Conservation (phyloP, 805 yeast species). For the Candida berthetii region DNA sequence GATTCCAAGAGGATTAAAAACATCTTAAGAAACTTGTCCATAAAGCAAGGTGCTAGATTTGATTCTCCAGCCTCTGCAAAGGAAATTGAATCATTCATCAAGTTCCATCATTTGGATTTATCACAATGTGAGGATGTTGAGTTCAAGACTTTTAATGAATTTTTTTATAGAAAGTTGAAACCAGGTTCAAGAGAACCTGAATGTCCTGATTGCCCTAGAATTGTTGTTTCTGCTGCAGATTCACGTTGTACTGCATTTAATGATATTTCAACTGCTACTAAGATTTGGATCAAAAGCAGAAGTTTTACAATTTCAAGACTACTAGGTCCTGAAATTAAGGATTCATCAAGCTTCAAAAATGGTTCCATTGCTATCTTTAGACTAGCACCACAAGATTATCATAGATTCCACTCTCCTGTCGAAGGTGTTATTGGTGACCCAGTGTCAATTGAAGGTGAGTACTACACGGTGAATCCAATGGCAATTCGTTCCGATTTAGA, state of each 20-base stretch:
- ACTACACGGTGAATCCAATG: constrained; percentile 97
- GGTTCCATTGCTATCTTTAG: constrained; percentile 70
- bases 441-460: constrained; percentile 74
- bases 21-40: constrained; percentile 58
- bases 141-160: constrained; percentile 78
- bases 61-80: constrained; percentile 62
- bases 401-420: constrained; percentile 87
- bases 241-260: constrained; percentile 73
- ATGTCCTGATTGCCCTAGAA: constrained; percentile 37
- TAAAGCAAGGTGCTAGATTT: constrained; percentile 81
- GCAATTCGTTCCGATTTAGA: constrained; percentile 84
- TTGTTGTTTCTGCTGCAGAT: constrained; percentile 80
- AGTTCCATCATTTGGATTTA: constrained; percentile 76
- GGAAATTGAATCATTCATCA: constrained; percentile 71
- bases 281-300: constrained; percentile 86
- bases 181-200: constrained; percentile 71
- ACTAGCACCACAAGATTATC: constrained; percentile 96
- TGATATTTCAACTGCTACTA: constrained; percentile 53
- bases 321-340: constrained; percentile 33
- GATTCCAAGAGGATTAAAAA: constrained; percentile 52
- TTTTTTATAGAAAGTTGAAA: constrained; percentile 74
- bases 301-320: constrained; percentile 64
- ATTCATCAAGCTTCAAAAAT: constrained; percentile 29
- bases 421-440: constrained; percentile 67
- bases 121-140: constrained; percentile 55